Evolutionary conservation across 345 rosid genomes (phyloP).

Genomic region (Angophora floribunda): DNA sequence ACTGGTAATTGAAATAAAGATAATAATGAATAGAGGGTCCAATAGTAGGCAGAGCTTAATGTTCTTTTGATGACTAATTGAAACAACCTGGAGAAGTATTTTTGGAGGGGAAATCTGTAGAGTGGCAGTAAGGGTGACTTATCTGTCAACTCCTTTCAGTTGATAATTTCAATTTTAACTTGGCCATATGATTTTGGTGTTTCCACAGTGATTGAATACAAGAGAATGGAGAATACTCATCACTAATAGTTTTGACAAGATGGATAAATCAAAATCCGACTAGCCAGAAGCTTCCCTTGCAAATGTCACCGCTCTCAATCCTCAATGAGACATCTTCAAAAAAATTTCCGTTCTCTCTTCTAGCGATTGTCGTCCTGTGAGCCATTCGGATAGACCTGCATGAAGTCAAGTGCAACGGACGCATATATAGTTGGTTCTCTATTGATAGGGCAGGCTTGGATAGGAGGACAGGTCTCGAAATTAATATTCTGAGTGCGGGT

Average conservation of each 20-base stretch:
- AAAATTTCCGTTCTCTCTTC: background rate
- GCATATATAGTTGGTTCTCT: background rate
- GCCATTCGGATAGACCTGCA: background rate
- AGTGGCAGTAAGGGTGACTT: background rate
- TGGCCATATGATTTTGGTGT: background rate
- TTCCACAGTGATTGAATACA: background rate
- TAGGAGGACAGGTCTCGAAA: background rate
- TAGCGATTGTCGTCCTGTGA: rapidly evolving
- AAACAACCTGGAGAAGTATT: rapidly evolving
- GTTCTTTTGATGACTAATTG: background rate
- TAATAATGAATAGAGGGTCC: background rate
- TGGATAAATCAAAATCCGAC: background rate
- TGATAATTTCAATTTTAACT: background rate
- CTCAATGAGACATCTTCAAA: background rate
- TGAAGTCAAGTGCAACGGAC: background rate
- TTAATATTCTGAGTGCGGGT: background rate
- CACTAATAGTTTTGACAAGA: background rate
- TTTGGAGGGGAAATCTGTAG: background rate
- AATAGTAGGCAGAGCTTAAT: background rate
- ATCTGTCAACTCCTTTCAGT: background rate
- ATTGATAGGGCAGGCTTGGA: background rate
- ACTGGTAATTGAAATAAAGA: background rate
- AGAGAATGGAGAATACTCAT: background rate
- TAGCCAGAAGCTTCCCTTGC: background rate
- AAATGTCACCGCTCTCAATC: background rate